Base-by-base conservation (phyloP, 352 stramenopile species). In the Phytophthora pisi region DNA sequence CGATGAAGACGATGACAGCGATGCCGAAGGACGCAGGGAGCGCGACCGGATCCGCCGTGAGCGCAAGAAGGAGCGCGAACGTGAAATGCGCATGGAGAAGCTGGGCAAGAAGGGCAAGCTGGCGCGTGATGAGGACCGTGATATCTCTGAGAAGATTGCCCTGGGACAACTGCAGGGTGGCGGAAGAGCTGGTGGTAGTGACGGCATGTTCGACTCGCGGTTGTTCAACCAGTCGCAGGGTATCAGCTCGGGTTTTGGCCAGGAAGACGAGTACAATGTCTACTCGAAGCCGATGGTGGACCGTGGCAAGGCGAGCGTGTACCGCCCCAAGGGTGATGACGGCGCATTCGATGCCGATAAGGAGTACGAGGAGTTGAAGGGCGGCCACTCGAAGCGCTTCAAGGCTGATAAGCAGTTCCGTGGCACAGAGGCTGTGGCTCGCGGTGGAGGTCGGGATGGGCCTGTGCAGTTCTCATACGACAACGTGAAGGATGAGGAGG, bases 91-190 rank as follows among this genome's bases (percentile, higher is more conserved):
- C 20, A 89, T 99, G 68, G 96, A 99, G 75, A 98, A 98, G 69
- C 76, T 98, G 54, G 91, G 87, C 43, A 93, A 92, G 63, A 91
- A 91, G 54, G 87, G 86, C 62, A 95, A 95, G 67, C 57, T 99
- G 6, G 93, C 98, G 57, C 92, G 95, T 9, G 98, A 99, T 62
- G 84, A 96, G 53, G 93, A 98, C 57, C 89, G 96, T 54, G 98
- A 99, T 72, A 90, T 99, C 50, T 99, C 96, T 5, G 98, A 99
- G 81, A 99, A 99, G 82, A 98, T 99, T 74, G 98, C 98, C 13
- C 82, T 99, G 16, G 98, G 98, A 2, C 96, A 98, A 50, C 81
- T 98, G 26, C 96, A 97, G 53, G 95, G 97, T 52, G 88, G 76
- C 5, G 90, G 89, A 46, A 91, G 86, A 51, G 77, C 90, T 18